Conservation (phyloP, 257 asterid genomes). For the Petrea volubilis region DNA sequence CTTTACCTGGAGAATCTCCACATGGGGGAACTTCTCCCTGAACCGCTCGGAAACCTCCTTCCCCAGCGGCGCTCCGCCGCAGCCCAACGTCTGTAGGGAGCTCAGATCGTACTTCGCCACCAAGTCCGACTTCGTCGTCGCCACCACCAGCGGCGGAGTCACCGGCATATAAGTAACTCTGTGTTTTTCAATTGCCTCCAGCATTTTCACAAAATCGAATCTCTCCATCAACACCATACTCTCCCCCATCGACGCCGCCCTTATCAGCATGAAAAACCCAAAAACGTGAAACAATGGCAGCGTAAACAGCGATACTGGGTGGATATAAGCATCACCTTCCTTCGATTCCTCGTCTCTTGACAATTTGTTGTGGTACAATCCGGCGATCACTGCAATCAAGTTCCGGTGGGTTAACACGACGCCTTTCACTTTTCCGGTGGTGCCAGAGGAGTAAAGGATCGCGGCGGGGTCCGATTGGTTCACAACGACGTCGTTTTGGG, state of each 20-base stretch:
- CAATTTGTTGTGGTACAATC: slow-evolving; percentile 34
- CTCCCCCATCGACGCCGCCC: slow-evolving; percentile 71
- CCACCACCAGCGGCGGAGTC: slow-evolving; percentile 90
- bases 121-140: slow-evolving; percentile 74
- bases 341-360: not conserved
- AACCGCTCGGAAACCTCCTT: slow-evolving; percentile 69
- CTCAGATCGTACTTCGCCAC: slow-evolving; percentile 62
- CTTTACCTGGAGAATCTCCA: slow-evolving; percentile 71
- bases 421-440: slow-evolving; percentile 82
- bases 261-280: slow-evolving; percentile 75
- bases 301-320: slow-evolving; percentile 51
- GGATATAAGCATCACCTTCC: slow-evolving; percentile 16
- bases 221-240: slow-evolving; percentile 52
- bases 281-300: slow-evolving; percentile 85
- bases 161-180: slow-evolving; percentile 73
- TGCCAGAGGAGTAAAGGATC: slow-evolving; percentile 87
- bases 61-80: slow-evolving; percentile 98
- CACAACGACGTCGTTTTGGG: slow-evolving; percentile 26
- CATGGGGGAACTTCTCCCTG: slow-evolving; percentile 55
- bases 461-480: slow-evolving; percentile 66
- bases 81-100: slow-evolving; percentile 57
- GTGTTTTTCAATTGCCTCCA: slow-evolving; percentile 63
- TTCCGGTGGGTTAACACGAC: slow-evolving; percentile 80
- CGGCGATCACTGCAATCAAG: slow-evolving; percentile 50
- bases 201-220: slow-evolving; percentile 76